Conservation (phyloP, 306 rosid species). For the Quercus suber region DNA sequence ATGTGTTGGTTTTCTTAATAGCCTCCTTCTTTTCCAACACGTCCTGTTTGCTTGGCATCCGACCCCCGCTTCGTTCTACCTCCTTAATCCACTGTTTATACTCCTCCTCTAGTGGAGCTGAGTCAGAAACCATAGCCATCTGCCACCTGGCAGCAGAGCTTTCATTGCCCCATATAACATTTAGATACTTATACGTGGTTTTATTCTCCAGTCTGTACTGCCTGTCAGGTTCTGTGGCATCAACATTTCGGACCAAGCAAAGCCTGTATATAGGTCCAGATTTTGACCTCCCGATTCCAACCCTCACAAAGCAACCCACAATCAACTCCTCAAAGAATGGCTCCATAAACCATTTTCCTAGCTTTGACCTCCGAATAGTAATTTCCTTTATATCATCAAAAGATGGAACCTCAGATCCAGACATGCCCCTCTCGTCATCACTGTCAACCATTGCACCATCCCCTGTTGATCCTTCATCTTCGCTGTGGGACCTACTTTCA, state of each 20-base stretch:
- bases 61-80: constrained; percentile 77
- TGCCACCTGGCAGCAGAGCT: constrained; percentile 94
- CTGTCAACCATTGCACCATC: constrained; percentile 77
- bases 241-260: constrained; percentile 87
- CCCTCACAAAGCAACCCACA: constrained; percentile 95
- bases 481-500: constrained; percentile 70
- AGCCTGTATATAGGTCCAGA: constrained; percentile 79
- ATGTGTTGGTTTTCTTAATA: constrained; percentile 58
- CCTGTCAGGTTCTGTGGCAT: constrained; percentile 73
- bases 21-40: constrained; percentile 63
- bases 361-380: constrained; percentile 78
- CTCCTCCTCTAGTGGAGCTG: constrained; percentile 75
- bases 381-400: constrained; percentile 81
- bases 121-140: constrained; percentile 95
- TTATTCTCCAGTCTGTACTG: constrained; percentile 75
- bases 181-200: constrained; percentile 76
- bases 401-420: constrained; percentile 53
- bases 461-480: constrained; percentile 67
- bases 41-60: constrained; percentile 66
- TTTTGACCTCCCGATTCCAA: constrained; percentile 90
- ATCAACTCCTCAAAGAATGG: constrained; percentile 95
- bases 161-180: constrained; percentile 92
- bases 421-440: constrained; percentile 63
- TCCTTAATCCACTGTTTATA: constrained; percentile 87
- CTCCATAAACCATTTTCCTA: constrained; percentile 89